These are phyloP conservation scores for Candida maesae DNA, from an alignment of 805 yeast genomes.

Conservation along the genomic window DNA sequence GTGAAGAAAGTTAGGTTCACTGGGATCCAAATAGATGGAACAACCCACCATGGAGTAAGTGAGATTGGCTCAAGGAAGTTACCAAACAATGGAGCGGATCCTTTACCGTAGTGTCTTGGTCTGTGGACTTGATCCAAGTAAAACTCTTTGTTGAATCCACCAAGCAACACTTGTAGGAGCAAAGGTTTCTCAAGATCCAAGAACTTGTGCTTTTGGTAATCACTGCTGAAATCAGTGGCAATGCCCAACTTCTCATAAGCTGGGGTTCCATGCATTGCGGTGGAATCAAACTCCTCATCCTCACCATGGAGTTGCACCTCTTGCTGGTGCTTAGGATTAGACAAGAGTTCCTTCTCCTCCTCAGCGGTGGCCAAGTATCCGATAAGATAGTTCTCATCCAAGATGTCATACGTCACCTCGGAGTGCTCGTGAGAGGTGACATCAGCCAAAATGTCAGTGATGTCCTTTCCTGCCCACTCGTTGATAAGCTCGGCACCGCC, in stretches of 20 bases:
- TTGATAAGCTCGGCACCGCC: slow-evolving; percentile 82
- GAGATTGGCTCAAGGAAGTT: slow-evolving; percentile 90
- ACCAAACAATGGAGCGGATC: slow-evolving; percentile 94
- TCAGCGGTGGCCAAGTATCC: slow-evolving; percentile 80
- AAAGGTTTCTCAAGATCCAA: slow-evolving; percentile 82
- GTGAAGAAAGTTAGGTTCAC: slow-evolving; percentile 61
- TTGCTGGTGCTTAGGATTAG: slow-evolving; percentile 54
- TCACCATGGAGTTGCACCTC: slow-evolving; percentile 48
- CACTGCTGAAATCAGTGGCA: slow-evolving; percentile 73
- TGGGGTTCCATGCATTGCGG: slow-evolving; percentile 63
- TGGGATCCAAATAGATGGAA: slow-evolving; percentile 87
- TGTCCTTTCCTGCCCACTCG: slow-evolving; percentile 81
- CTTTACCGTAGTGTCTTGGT: slow-evolving; percentile 97
- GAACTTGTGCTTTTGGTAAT: slow-evolving; percentile 75
- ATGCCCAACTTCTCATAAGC: slow-evolving; percentile 67
- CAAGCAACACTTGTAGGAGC: slow-evolving; percentile 71
- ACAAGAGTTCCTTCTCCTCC: slow-evolving; percentile 69
- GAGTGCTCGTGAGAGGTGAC: slow-evolving; percentile 71
- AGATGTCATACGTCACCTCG: slow-evolving; percentile 79
- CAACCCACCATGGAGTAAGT: slow-evolving; percentile 91
- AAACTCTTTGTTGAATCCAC: slow-evolving; percentile 79
- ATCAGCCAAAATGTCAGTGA: slow-evolving; percentile 79
- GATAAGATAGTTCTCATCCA: slow-evolving; percentile 74
- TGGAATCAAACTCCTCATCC: slow-evolving; percentile 41
- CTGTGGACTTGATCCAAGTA: slow-evolving; percentile 95